Conservation (phyloP, 257 asterid genomes). For the Solanum arcanum region DNA sequence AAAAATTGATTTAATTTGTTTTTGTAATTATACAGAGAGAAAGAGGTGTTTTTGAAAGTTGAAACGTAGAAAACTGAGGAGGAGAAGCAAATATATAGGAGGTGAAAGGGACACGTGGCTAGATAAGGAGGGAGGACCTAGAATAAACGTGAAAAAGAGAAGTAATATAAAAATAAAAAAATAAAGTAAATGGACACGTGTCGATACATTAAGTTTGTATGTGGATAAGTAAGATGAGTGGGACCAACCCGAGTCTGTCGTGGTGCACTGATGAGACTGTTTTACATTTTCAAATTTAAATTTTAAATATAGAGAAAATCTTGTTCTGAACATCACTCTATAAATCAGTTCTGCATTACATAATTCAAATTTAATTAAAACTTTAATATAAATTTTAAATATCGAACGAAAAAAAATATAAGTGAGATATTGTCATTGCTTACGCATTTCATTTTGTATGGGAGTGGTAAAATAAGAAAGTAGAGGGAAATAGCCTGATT, state of each 20-base stretch:
- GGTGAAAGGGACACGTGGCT: slow-evolving; percentile 34
- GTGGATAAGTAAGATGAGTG: not conserved
- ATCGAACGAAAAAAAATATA: not conserved
- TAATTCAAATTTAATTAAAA: rapidly evolving
- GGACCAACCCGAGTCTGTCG: not conserved
- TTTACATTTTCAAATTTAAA: rapidly evolving
- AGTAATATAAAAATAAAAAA: not conserved
- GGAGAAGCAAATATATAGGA: slow-evolving; percentile 34
- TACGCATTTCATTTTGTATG: slow-evolving; percentile 34
- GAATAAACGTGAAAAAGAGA: slow-evolving; percentile 16
- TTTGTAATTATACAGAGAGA: not conserved
- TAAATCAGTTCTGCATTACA: rapidly evolving
- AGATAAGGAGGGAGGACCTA: slow-evolving; percentile 14
- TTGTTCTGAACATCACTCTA: rapidly evolving
- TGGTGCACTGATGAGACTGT: rapidly evolving
- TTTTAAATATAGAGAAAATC: rapidly evolving
- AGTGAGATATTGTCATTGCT: slow-evolving; percentile 29
- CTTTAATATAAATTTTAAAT: rapidly evolving
- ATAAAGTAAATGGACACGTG: slow-evolving; percentile 5
- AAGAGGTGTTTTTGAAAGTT: slow-evolving; percentile 26
- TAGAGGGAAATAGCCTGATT: slow-evolving; percentile 7
- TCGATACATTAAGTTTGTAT: not conserved
- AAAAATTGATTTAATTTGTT: not conserved
- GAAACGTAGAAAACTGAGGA: slow-evolving; percentile 41
- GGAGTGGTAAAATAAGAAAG: not conserved